A percentile compares a stretch with the other conserved stretches of the same genome.
Evolutionary conservation across 257 asterid species (phyloP).

Genomic region (Scutellaria barbata): DNA sequence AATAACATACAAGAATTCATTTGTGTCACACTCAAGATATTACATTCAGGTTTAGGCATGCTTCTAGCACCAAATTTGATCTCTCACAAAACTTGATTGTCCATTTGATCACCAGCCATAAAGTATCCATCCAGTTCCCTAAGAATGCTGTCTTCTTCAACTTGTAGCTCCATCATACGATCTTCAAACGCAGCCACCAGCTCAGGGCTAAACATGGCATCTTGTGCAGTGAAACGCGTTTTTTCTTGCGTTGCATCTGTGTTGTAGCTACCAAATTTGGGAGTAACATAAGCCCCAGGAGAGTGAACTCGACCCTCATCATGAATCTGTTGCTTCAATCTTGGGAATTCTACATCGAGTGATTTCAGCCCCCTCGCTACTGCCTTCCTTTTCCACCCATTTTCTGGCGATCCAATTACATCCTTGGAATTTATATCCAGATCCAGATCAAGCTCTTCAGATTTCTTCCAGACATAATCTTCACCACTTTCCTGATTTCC

Average conservation of each 20-base stretch:
- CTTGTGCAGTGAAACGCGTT: neutral
- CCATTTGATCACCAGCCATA: slow-evolving; percentile 13
- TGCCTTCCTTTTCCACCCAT: slow-evolving; percentile 53
- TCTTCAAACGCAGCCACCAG: slow-evolving; percentile 58
- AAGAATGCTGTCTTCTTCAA: slow-evolving; percentile 52
- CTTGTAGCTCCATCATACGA: slow-evolving; percentile 49
- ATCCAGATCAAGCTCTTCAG: neutral
- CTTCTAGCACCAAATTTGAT: too few species aligned
- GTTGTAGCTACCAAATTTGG: slow-evolving; percentile 58
- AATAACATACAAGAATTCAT: too few species aligned
- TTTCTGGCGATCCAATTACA: slow-evolving; percentile 6
- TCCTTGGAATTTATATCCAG: neutral
- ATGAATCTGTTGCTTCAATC: slow-evolving; percentile 34
- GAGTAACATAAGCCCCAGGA: slow-evolving; percentile 49
- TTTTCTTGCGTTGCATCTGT: slow-evolving; percentile 8
- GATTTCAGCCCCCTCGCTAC: slow-evolving; percentile 43
- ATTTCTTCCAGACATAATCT: neutral
- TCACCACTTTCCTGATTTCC: slow-evolving; percentile 7
- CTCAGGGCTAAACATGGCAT: slow-evolving; percentile 43
- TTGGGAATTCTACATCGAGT: slow-evolving; percentile 51
- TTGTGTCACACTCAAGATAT: too few species aligned
- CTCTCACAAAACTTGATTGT: neutral
- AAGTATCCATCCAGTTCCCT: slow-evolving; percentile 33
- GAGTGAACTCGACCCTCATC: slow-evolving; percentile 43
- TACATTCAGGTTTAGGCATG: neutral